Percentiles rank a stretch among this genome's conserved stretches.
Conservation (phyloP, 768 basidiomycete species). For the Macrocybe gigantea region DNA sequence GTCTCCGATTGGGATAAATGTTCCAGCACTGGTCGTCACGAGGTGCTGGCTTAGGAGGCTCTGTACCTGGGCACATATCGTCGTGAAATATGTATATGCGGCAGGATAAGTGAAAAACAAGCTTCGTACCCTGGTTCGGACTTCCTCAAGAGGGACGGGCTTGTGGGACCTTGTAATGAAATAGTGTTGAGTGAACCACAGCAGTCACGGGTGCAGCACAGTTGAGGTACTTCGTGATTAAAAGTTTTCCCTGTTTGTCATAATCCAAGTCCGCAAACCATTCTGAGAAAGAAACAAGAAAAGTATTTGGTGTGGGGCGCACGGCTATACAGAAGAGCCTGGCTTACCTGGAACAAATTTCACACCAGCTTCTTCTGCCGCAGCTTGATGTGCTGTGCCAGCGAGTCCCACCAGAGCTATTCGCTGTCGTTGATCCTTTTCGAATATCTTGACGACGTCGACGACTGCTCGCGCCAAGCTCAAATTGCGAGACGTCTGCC, state of each 20-base stretch:
- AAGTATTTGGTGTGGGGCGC: background rate
- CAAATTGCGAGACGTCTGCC: slow-evolving; percentile 50
- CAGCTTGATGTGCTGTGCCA: slow-evolving; percentile 55
- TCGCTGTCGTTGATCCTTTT: slow-evolving; percentile 16
- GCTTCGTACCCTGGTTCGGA: slow-evolving; percentile 36
- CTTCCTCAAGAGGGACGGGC: slow-evolving; percentile 34
- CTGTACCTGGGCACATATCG: slow-evolving; percentile 27
- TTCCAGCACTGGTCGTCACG: slow-evolving; percentile 43
- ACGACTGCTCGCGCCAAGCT: slow-evolving; percentile 51
- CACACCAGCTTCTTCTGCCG: slow-evolving; percentile 47
- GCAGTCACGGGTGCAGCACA: slow-evolving; percentile 1
- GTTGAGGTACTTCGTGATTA: slow-evolving; percentile 47
- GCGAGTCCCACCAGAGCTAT: slow-evolving; percentile 61
- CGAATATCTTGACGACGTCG: slow-evolving; percentile 47
- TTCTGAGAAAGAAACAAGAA: slow-evolving; percentile 32
- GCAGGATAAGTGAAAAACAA: background rate
- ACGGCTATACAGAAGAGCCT: background rate
- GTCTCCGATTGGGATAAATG: slow-evolving; percentile 34
- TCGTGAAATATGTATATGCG: background rate
- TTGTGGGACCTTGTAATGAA: slow-evolving; percentile 37
- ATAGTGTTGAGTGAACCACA: background rate
- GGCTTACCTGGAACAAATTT: slow-evolving; percentile 54
- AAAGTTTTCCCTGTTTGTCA: slow-evolving; percentile 44
- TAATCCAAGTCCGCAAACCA: slow-evolving; percentile 70
- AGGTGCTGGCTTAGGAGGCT: slow-evolving; percentile 34